phyloP scores from a whole-genome alignment of 495 filamentous ascomycete genomes.

The Neurospora tetraspora region DNA sequence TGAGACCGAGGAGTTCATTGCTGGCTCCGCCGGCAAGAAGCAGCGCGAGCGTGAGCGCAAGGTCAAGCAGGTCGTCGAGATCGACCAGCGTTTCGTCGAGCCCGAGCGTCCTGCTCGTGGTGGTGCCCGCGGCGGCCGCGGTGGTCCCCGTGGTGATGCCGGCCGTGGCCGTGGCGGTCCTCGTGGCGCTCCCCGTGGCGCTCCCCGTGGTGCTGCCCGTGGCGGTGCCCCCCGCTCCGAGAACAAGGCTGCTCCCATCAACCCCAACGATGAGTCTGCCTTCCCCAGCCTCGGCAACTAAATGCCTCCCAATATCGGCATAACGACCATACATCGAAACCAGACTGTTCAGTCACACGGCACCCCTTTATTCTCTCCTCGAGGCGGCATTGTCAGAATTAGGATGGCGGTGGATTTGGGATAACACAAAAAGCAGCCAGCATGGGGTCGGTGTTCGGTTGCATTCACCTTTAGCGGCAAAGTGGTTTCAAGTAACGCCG shows the following conservation, averaged over 20 bases:
- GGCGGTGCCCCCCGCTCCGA: constrained; percentile 28
- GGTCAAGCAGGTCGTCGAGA: constrained; percentile 78
- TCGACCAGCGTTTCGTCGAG: constrained; percentile 75
- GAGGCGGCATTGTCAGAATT: background rate
- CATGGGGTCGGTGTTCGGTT: constrained; percentile 6
- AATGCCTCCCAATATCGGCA: background rate
- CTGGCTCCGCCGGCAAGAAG: constrained; percentile 64
- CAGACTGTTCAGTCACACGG: background rate
- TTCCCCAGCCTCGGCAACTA: constrained; percentile 65
- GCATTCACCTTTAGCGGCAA: constrained; percentile 1
- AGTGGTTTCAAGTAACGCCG: background rate
- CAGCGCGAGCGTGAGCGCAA: constrained; percentile 86
- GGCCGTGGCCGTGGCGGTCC: constrained; percentile 36
- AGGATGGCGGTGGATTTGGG: background rate
- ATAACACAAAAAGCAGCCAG: constrained; percentile 6
- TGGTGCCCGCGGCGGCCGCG: constrained; percentile 45
- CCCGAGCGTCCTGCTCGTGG: constrained; percentile 42
- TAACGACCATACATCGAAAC: background rate
- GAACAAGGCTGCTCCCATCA: constrained; percentile 32
- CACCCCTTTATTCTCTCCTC: background rate
- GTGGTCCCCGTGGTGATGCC: constrained; percentile 39
- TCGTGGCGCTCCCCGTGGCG: constrained; percentile 42
- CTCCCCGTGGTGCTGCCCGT: constrained; percentile 32
- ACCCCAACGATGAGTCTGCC: constrained; percentile 54
- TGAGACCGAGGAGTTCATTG: constrained; percentile 66